phyloP scores from a whole-genome alignment of 2,329 filamentous ascomycete species.

The Beauveria australis region DNA sequence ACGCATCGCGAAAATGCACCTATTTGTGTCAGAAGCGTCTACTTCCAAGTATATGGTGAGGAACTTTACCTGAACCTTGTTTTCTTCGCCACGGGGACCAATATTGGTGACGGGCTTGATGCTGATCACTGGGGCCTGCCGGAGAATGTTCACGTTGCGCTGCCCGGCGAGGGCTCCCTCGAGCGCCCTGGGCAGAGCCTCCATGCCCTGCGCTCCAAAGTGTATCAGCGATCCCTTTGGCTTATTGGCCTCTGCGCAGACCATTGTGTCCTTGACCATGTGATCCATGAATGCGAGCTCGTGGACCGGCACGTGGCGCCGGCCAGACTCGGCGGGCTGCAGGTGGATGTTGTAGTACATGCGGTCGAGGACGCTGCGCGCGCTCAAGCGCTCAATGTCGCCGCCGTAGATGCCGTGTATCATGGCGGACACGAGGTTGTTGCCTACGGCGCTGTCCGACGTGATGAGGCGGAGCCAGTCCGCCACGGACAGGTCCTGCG shows the following conservation, averaged over 20 bases:
- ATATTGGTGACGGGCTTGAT: slow-evolving; percentile 42
- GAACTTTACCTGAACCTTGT: slow-evolving; percentile 34
- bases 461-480: slow-evolving; percentile 27
- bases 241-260: slow-evolving; percentile 23
- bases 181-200: slow-evolving; percentile 49
- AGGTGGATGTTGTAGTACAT: slow-evolving; percentile 23
- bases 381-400: slow-evolving; percentile 73
- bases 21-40: background rate
- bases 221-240: slow-evolving; percentile 26
- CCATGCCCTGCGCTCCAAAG: slow-evolving; percentile 49
- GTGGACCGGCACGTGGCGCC: slow-evolving; percentile 30
- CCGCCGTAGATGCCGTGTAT: slow-evolving; percentile 90
- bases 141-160: slow-evolving; percentile 53
- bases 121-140: slow-evolving; percentile 36
- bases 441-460: slow-evolving; percentile 36
- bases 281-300: slow-evolving; percentile 23
- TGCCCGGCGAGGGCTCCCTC: slow-evolving; percentile 39
- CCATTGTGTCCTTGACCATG: slow-evolving; percentile 21
- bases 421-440: slow-evolving; percentile 68
- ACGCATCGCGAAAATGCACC: background rate
- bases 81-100: slow-evolving; percentile 25
- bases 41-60: background rate
- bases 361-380: slow-evolving; percentile 44
- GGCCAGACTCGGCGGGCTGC: slow-evolving; percentile 18
- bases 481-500: slow-evolving; percentile 26